Conservation (phyloP, 441 rosid species). For the Adansonia madagascariensis region DNA sequence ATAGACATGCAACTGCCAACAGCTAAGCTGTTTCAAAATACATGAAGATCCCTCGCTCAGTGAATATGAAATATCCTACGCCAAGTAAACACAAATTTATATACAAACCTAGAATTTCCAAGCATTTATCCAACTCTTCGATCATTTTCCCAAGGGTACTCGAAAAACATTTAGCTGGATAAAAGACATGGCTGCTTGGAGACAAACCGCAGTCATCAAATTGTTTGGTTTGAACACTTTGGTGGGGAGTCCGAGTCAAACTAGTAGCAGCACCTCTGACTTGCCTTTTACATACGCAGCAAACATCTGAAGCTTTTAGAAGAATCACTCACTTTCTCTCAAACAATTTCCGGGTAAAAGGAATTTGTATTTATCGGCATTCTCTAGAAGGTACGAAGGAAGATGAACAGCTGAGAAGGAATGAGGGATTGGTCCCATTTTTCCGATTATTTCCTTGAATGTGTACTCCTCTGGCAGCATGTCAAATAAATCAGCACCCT, state of each 20-base stretch:
- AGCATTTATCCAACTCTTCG: slow-evolving; percentile 32
- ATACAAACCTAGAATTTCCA: slow-evolving; percentile 43
- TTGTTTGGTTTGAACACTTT: slow-evolving; percentile 33
- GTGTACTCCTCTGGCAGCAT: slow-evolving; percentile 97
- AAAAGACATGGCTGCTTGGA: slow-evolving; percentile 23
- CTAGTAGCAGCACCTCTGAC: slow-evolving; percentile 29
- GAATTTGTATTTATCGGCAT: slow-evolving; percentile 75
- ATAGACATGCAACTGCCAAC: slow-evolving; percentile 27
- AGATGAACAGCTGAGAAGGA: slow-evolving; percentile 94
- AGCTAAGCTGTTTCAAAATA: slow-evolving; percentile 27
- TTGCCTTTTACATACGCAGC: slow-evolving; percentile 28
- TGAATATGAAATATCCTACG: slow-evolving; percentile 30
- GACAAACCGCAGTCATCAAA: slow-evolving; percentile 29
- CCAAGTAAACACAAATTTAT: slow-evolving; percentile 37
- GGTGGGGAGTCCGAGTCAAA: slow-evolving; percentile 27
- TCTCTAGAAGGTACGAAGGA: slow-evolving; percentile 79
- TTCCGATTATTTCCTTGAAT: slow-evolving; percentile 86
- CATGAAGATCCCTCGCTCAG: slow-evolving; percentile 31
- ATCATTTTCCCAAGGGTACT: slow-evolving; percentile 18
- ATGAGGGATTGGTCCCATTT: slow-evolving; percentile 94
- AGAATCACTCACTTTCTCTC: slow-evolving; percentile 58
- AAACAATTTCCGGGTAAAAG: slow-evolving; percentile 87
- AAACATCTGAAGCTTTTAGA: slow-evolving; percentile 8
- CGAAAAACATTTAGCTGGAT: slow-evolving; percentile 23
- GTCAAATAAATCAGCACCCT: slow-evolving; percentile 86